Evolutionary conservation across 108 stramenopile genomes (phyloP).

Genomic region (Nitzschia inconspicua): DNA sequence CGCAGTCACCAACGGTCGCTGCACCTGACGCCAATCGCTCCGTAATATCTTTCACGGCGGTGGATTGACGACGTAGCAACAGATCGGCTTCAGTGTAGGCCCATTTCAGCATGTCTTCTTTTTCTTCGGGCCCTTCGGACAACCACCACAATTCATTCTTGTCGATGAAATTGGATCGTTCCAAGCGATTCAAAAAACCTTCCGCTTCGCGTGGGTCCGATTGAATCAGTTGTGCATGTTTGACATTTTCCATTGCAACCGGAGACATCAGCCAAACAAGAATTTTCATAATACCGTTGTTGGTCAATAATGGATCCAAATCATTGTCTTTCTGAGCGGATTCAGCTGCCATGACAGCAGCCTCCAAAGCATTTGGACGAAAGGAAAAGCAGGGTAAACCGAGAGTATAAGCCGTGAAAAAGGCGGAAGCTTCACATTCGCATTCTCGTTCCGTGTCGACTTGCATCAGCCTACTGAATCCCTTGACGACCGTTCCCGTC

Average conservation of each 20-base stretch:
- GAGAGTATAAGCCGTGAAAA: slow-evolving; percentile 82
- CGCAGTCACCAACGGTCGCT: slow-evolving; percentile 88
- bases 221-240: slow-evolving; percentile 79
- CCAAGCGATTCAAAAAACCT: slow-evolving; percentile 73
- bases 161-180: slow-evolving; percentile 32
- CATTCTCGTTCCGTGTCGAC: slow-evolving; percentile 93
- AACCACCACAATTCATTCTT: slow-evolving; percentile 24
- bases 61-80: slow-evolving; percentile 60
- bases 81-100: slow-evolving; percentile 77
- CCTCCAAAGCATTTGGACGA: slow-evolving; percentile 89
- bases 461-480: slow-evolving; percentile 75
- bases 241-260: slow-evolving; percentile 82
- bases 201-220: slow-evolving; percentile 88
- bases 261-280: slow-evolving; percentile 92
- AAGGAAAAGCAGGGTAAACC: slow-evolving; percentile 96
- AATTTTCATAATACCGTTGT: slow-evolving; percentile 77
- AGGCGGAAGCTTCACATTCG: slow-evolving; percentile 89
- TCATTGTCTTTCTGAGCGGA: slow-evolving; percentile 19
- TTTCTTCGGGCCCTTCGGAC: slow-evolving; percentile 32
- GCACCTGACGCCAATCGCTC: slow-evolving; percentile 75
- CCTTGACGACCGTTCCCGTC: slow-evolving; percentile 74
- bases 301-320: slow-evolving; percentile 63
- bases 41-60: slow-evolving; percentile 54
- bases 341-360: slow-evolving; percentile 45
- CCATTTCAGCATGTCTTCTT: slow-evolving; percentile 72